Percentiles rank a stretch among this genome's conserved stretches.
Evolutionary conservation across 1,139 yeast species (phyloP).

Genomic region (Yamadazyma pseudoaaseri): DNA sequence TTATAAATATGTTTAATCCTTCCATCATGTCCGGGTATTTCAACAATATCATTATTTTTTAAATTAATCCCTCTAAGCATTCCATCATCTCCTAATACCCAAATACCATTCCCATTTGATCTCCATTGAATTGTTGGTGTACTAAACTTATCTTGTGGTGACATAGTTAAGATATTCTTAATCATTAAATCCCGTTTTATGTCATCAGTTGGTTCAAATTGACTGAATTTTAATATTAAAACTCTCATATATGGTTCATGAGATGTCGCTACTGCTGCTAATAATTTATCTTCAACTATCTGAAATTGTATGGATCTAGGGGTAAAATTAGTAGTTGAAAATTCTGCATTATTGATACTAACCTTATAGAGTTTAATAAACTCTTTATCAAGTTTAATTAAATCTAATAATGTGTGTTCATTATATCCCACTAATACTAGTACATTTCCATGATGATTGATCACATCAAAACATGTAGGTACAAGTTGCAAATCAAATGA

Average conservation of each 20-base stretch:
- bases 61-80: conserved; percentile 56
- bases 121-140: conserved; percentile 50
- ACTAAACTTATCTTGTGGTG: conserved; percentile 74
- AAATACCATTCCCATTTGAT: conserved; percentile 41
- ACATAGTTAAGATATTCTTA: conserved; percentile 55
- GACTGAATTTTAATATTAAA: conserved; percentile 38
- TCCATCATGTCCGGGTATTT: conserved; percentile 35
- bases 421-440: conserved; percentile 53
- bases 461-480: conserved; percentile 48
- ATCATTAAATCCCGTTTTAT: conserved; percentile 46
- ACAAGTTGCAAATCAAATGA: conserved; percentile 36
- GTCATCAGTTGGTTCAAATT: conserved; percentile 4
- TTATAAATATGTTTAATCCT: conserved; percentile 48
- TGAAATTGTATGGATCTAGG: conserved; percentile 48
- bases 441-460: conserved; percentile 24
- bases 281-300: conserved; percentile 16
- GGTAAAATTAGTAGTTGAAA: conserved; percentile 64
- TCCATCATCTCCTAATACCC: conserved; percentile 77
- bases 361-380: conserved; percentile 37
- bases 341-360: conserved; percentile 74
- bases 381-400: conserved; percentile 22
- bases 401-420: conserved; percentile 59
- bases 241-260: conserved; percentile 76
- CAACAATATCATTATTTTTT: conserved; percentile 21
- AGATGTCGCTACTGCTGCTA: conserved; percentile 63